A percentile compares a stretch with the other conserved stretches of the same genome.
These are phyloP conservation scores for Nematocida parisii DNA, from an alignment of 371 early-diverging fungal genomes.

Conservation along the genomic window DNA sequence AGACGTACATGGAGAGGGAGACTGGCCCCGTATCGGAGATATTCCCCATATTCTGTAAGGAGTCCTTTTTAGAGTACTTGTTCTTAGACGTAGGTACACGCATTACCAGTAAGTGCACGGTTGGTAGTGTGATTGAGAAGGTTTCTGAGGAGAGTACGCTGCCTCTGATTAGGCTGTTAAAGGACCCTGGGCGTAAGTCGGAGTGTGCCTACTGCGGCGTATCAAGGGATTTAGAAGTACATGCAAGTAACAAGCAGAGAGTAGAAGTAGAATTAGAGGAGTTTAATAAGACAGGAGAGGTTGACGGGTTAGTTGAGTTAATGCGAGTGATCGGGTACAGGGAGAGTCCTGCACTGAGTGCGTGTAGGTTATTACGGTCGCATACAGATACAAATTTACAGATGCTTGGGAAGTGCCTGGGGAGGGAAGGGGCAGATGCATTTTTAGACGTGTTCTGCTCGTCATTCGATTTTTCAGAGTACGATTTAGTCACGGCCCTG, in stretches of 20 bases:
- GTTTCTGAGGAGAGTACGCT: neutral
- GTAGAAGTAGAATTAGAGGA: neutral
- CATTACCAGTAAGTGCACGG: slow-evolving; percentile 17
- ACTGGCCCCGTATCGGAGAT: neutral
- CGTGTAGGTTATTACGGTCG: neutral
- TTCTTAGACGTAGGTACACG: slow-evolving; percentile 38
- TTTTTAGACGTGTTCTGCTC: slow-evolving; percentile 76
- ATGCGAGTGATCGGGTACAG: neutral
- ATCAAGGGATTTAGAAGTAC: neutral
- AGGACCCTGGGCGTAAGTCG: neutral
- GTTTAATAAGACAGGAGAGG: slow-evolving; percentile 42
- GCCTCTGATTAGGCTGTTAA: slow-evolving; percentile 8
- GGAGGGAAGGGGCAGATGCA: slow-evolving; percentile 73
- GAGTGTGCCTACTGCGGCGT: slow-evolving; percentile 32
- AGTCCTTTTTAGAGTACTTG: slow-evolving; percentile 34
- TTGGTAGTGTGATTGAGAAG: slow-evolving; percentile 11
- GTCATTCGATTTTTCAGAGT: slow-evolving; percentile 77
- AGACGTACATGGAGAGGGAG: slow-evolving; percentile 53
- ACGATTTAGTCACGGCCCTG: slow-evolving; percentile 80
- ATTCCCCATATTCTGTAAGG: slow-evolving; percentile 20
- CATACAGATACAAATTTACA: slow-evolving; percentile 37
- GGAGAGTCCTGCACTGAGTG: neutral
- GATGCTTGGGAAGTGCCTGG: slow-evolving; percentile 79
- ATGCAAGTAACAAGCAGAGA: neutral
- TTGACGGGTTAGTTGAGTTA: neutral